Evolutionary conservation across 192 early-diverging fungal genomes (phyloP).

Genomic region (Geosiphon pyriformis): DNA sequence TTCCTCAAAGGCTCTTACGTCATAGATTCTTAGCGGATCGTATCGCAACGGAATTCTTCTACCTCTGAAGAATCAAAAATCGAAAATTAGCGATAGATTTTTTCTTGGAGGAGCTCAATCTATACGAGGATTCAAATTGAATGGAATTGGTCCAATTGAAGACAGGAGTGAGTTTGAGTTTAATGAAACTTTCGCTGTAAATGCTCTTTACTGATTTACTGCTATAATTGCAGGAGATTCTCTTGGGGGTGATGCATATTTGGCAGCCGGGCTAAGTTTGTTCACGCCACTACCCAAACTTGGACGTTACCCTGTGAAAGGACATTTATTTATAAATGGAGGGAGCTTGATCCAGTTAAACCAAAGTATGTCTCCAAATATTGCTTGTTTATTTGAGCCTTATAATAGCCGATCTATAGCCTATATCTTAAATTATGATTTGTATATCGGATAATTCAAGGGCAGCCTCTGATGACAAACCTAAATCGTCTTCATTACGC

Average conservation of each 20-base stretch:
- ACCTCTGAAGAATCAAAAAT: slow-evolving; percentile 43
- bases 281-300: slow-evolving; percentile 79
- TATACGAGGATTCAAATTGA: slow-evolving; percentile 82
- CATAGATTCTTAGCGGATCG: slow-evolving; percentile 38
- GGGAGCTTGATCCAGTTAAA: slow-evolving; percentile 63
- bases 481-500: slow-evolving; percentile 43
- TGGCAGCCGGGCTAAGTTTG: slow-evolving; percentile 70
- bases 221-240: slow-evolving; percentile 50
- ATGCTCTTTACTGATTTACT: background rate
- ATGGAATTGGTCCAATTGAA: slow-evolving; percentile 86
- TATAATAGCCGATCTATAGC: background rate
- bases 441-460: slow-evolving; percentile 6
- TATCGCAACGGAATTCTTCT: slow-evolving; percentile 60
- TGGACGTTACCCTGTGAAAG: slow-evolving; percentile 56
- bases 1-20: too few species aligned
- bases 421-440: background rate
- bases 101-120: slow-evolving; percentile 81
- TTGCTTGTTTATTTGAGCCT: background rate
- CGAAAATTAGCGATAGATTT: slow-evolving; percentile 82
- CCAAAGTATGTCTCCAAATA: slow-evolving; percentile 29
- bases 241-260: slow-evolving; percentile 85
- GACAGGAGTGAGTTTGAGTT: slow-evolving; percentile 48
- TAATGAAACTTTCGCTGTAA: background rate
- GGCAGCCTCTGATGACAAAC: slow-evolving; percentile 26
- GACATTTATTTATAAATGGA: slow-evolving; percentile 85